Evolutionary conservation across 139 green algal genomes (phyloP), one percentile per base, ranked within the genome.

Genomic region (Asterochloris sp.): DNA sequence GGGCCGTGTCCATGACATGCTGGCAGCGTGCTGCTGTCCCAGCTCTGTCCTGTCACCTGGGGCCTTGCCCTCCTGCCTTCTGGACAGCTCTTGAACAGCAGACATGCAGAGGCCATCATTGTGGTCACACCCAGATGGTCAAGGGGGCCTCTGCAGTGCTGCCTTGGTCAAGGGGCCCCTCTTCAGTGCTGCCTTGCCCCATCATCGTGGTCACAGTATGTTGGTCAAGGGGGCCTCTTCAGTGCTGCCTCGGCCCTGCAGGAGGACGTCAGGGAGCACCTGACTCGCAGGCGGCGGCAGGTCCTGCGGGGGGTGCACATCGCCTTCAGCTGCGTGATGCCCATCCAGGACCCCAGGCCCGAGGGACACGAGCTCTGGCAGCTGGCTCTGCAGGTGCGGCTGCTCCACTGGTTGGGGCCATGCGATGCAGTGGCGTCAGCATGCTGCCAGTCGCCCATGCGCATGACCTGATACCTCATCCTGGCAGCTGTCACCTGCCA

Each of bases 261-360:
- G 19, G n/a, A 62, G 24, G 89, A 92, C 74, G 88, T 91, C 13
- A 73, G 88, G 15, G 27, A 76, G 28, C 68, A 87, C 38, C 87
- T 95, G 75, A n/a, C 76, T 15, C 60, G 63, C 23, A 69, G 86
- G 68, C 84, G 86, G 29, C 28, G 71, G 17, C 13, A 63, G 2
- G 83, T 93, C 23, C 83, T 97, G 76, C 15, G 60, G 11, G 93
- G 92, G 26, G 91, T 88, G 80, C 75, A 82, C 60, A 67, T 98
- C 9, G 83, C 92, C 0, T 97, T 98, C 88, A 95, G 87, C 80
- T 86, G 89, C 64, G 90, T 96, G 66, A 92, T 96, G 84, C 89
- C 94, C 2, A 79, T 87, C 12, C 81, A 86, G 54, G 71, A 83
- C 16, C 61, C 74, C 24, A 64, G 85, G 38, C 91, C 92, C 0